Percentiles rank a stretch among this genome's conserved stretches.
Evolutionary conservation across 106 monocot genomes (phyloP).

Genomic region (Cymbidium sinense): DNA sequence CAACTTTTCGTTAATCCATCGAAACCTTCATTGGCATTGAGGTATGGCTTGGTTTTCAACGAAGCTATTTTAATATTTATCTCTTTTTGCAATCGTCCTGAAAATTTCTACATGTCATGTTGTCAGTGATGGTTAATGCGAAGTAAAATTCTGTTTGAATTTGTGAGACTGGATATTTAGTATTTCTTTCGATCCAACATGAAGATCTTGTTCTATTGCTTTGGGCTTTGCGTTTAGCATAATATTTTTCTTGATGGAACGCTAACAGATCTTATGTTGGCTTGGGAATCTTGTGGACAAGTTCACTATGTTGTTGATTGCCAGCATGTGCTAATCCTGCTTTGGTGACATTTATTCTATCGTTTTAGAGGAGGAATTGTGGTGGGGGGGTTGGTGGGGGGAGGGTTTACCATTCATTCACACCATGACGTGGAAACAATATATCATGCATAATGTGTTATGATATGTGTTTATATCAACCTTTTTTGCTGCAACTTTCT

Average conservation of each 20-base stretch:
- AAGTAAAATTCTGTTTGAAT: neutral
- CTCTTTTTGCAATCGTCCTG: neutral
- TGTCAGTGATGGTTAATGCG: neutral
- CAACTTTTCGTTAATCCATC: slow-evolving; percentile 41
- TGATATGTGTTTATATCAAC: neutral
- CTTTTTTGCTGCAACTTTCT: neutral
- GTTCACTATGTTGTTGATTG: neutral
- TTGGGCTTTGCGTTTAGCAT: neutral
- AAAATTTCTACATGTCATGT: neutral
- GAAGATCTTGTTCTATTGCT: neutral
- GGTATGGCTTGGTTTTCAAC: slow-evolving; percentile 16
- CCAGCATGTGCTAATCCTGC: neutral
- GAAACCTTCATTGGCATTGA: slow-evolving; percentile 13
- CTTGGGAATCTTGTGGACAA: neutral
- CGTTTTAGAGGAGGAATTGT: neutral
- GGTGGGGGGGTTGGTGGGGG: too few species aligned
- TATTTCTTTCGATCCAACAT: neutral
- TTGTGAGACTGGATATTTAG: neutral
- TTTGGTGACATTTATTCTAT: neutral
- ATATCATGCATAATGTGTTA: neutral
- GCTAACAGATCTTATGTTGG: neutral
- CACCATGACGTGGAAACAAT: neutral
- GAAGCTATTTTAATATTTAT: neutral
- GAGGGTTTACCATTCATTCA: neutral
- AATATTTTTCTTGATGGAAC: neutral